Evolutionary conservation across 2,329 filamentous ascomycete genomes (phyloP), one percentile per base, ranked within the genome.

Genomic region (Dothidotthia symphoricarpi): DNA sequence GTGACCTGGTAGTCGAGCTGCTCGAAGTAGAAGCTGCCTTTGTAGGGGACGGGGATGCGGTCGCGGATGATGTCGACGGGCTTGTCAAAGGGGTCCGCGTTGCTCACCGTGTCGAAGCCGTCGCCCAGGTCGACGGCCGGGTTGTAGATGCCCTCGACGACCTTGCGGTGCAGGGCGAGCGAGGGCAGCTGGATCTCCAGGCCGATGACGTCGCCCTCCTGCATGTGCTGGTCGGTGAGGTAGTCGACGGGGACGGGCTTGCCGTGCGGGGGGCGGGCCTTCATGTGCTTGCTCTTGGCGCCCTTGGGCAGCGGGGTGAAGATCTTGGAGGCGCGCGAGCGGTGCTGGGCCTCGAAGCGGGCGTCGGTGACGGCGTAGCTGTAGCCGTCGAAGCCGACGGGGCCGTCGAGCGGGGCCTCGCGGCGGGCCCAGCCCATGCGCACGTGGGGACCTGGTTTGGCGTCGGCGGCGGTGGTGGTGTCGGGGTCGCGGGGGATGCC

Each of bases 281-380:
- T 74, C 46, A 63, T 54, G 41, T 61, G 56, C 39, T 68, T 65
- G 51, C 57, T 61, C 43, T 68, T 68, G 3, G 59, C 55, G 30
- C 59, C 55, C 25, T 68, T 69, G 10, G 69, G 57, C 1, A 66
- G 50, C 0, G 61, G 60, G 24, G 67, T 67, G 57, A 68, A 90
- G 67, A 95, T 91, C 51, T 90, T 86, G 60, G 88, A 88, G n/a
- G 90, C 89, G 32, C 91, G 82, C 47, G 90, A 96, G 73, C 93
- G 88, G 71, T 93, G 88, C 36, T 95, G 86, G 45, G 91, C 91
- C 64, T 97, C 89, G 14, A 93, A 93, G 22, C 85, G 80, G 16
- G 90, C 83, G 59, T 98, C 93, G 28, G 90, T 85, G 40, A 97
- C 80, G 30, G 87, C 91, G 63, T 97, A 97, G 61, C 90, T 95